Conservation (phyloP, 495 filamentous ascomycete genomes). For the Daldinia loculata region DNA sequence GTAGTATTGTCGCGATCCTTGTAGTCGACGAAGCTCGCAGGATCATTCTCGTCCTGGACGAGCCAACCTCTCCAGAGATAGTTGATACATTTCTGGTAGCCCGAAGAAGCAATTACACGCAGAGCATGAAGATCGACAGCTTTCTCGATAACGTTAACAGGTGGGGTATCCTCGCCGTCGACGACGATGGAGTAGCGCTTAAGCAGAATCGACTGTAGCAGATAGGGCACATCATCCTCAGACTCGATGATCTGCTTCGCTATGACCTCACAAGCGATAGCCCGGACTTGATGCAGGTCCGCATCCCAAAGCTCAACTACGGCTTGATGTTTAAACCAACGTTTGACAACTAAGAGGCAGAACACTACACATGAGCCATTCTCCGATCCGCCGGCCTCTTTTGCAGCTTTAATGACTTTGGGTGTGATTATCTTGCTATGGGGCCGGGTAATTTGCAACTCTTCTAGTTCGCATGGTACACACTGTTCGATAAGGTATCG, state of each 20-base stretch:
- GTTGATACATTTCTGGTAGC: conserved; percentile 92
- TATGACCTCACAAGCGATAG: conserved; percentile 89
- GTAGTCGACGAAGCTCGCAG: conserved; percentile 85
- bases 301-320: conserved; percentile 88
- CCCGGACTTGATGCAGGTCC: conserved; percentile 79
- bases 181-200: conserved; percentile 87
- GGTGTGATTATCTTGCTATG: conserved; percentile 86
- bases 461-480: conserved; percentile 85
- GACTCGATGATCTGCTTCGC: conserved; percentile 93
- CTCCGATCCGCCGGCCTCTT: conserved; percentile 79
- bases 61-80: conserved; percentile 97
- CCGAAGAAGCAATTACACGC: conserved; percentile 83
- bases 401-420: conserved; percentile 79
- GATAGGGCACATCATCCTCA: conserved; percentile 77
- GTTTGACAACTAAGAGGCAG: conserved; percentile 85
- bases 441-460: conserved; percentile 72
- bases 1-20: conserved; percentile 73
- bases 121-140: conserved; percentile 93
- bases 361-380: conserved; percentile 79
- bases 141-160: conserved; percentile 87
- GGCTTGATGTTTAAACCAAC: conserved; percentile 90
- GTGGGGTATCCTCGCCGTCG: conserved; percentile 72
- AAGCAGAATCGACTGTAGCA: conserved; percentile 83
- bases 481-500: conserved; percentile 91
- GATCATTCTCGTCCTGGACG: conserved; percentile 91